phyloP scores from a whole-genome alignment of 2,329 filamentous ascomycete genomes.

The Didymella exigua region DNA sequence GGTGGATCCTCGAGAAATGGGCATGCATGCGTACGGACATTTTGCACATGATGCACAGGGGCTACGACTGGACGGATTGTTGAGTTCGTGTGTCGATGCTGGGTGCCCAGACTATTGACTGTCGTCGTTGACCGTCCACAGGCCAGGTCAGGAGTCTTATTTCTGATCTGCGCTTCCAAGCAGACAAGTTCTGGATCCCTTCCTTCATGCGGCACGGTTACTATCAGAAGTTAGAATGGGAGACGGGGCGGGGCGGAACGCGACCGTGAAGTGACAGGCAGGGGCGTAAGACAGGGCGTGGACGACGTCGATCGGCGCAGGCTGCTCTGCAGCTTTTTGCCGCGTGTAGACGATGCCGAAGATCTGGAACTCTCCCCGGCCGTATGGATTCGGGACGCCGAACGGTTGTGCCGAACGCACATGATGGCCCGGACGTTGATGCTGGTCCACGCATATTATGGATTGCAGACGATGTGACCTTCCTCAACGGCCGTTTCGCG shows the following conservation, averaged over 20 bases:
- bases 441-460: slow-evolving; percentile 3
- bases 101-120: neutral
- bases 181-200: neutral
- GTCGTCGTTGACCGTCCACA: neutral
- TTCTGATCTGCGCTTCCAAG: neutral
- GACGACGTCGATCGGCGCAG: slow-evolving; percentile 16
- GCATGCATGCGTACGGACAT: slow-evolving; percentile 9
- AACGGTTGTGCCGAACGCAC: slow-evolving; percentile 2
- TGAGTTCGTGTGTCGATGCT: slow-evolving; percentile 10
- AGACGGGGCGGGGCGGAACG: slow-evolving; percentile 21
- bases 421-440: slow-evolving; percentile 1
- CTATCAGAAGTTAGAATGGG: slow-evolving; percentile 5
- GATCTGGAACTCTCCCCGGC: slow-evolving; percentile 13
- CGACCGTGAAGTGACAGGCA: slow-evolving; percentile 15
- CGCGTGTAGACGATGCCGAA: slow-evolving; percentile 11
- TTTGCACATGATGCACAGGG: slow-evolving; percentile 8
- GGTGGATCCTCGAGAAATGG: slow-evolving; percentile 4
- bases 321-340: slow-evolving; percentile 14
- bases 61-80: slow-evolving; percentile 10
- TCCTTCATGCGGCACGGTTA: neutral
- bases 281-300: slow-evolving; percentile 7
- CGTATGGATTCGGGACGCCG: slow-evolving; percentile 16
- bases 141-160: neutral
- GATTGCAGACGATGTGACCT: slow-evolving; percentile 12
- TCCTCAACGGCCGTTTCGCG: neutral